Base-by-base conservation (phyloP, 1,284 basidiomycete species). In the Marasmius oreades region DNA sequence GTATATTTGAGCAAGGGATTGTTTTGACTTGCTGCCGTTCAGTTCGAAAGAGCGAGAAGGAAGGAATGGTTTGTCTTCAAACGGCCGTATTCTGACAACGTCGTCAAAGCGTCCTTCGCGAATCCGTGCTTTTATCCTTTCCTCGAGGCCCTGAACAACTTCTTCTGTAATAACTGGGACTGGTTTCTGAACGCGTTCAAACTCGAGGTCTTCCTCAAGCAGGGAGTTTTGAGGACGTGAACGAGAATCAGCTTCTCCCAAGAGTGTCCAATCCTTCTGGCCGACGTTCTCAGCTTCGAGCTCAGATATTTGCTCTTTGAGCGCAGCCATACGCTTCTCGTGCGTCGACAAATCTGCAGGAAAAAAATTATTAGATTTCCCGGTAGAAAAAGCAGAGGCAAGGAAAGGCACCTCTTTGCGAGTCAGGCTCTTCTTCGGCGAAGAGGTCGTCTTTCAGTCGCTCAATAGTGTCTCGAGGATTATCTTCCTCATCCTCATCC, bases 1-100 rank as follows among this genome's bases (percentile, higher is more conserved):
- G 73, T 99, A 99, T 58, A 98, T 92, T 73, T 99, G 92, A 6
- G 95, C 95, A 34, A 99, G 82, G 0, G 92, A 95, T 70, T 95
- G 90, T 14, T 84, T 78, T 5, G 90, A 93, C 69, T 95, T 92
- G 12, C 84, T 86, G 66, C 98, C 95, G 66, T 94, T 86, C 18
- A 99, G 78, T 67, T 98, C 95, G 59, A 98, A 86, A 61, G 93
- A 78, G 22, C 90, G 84, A 0, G 93, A 96, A 0, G 96, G 93
- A 1, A 98, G 77, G 79, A 96, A 98, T 0, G 93, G 85, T 61
- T 89, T 92, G 58, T 92, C 88, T 55, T 93, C 92, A 54, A 87
- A 71, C 0, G 88, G 81, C 7, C 90, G 83, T 56, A 88, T 80
- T 22, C 95, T 88, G 53, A 92, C 82, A 33, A 98, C 94, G 65